Base-by-base conservation (phyloP, 139 green algal genomes). In the Chlorella sp. region DNA sequence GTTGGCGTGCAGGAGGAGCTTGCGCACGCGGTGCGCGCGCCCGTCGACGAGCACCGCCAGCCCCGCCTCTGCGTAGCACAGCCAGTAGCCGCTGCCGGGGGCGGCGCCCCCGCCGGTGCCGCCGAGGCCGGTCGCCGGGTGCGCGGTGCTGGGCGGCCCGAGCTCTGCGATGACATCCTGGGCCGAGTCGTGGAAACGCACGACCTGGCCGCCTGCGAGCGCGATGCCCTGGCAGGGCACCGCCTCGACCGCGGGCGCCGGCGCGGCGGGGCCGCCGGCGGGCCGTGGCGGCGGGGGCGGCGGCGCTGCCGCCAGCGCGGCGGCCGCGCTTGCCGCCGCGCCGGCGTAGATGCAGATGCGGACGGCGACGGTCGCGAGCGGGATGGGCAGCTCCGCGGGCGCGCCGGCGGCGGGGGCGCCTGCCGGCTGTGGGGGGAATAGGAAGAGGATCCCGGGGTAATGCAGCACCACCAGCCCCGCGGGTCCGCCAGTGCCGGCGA, bases 1-100 rank as follows among this genome's bases (percentile, higher is more conserved):
- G 76, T 90, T 91, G 42, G 82, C 79, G 72, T 87, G 86, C 65
- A 91, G 79, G 66, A 91, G 82, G 25, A 91, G 56, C 82, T 91
- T 91, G 67, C 81, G 87, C 12, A 87, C 40, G 5, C 58, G 36
- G 68, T 91, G 86, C 23, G 58, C 86, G n/a, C 50, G 6, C 15
- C 79, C 82, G 31, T 63, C 55, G 38, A 91, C 87, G 33, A 91
- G 67, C 9, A 85, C 65, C 45, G 90, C 86, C 25, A 91, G 5
- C 11, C 86, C 86, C 31, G 75, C 62, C 23, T 66, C 42, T 46
- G 71, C 58, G 51, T 90, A 90, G 56, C 72, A 79, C 58, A 77
- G 88, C 17, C 84, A 77, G 66, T 87, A 90, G 72, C 90, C 86
- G 0, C 58, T 29, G 0, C 25, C 56, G 0, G 31, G 15, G 35